These are phyloP conservation scores for Haplosporangium sp. DNA, from an alignment of 371 early-diverging fungal species.

Conservation along the genomic window DNA sequence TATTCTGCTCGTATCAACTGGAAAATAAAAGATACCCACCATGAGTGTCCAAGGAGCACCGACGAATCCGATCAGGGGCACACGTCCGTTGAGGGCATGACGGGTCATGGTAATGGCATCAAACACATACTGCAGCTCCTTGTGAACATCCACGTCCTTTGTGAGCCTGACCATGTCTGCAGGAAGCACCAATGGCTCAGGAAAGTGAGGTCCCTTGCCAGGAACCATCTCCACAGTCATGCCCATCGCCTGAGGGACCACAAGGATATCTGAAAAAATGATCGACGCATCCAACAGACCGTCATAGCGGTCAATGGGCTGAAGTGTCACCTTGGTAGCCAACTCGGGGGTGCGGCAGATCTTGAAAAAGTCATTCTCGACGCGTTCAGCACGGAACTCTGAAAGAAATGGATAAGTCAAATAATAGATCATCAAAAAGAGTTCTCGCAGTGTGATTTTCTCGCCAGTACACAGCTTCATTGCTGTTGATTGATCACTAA, in stretches of 20 bases:
- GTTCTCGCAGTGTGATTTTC: not conserved
- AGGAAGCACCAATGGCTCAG: conserved; percentile 82
- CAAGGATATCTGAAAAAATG: conserved; percentile 98
- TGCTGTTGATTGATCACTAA: too few relatives aligned
- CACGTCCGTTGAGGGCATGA: conserved; percentile 84
- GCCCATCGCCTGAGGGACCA: conserved; percentile 97
- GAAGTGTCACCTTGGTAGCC: conserved; percentile 95
- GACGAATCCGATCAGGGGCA: conserved; percentile 94
- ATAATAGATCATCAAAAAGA: too few relatives aligned
- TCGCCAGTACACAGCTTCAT: too few relatives aligned
- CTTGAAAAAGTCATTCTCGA: conserved; percentile 92
- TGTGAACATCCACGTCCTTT: conserved; percentile 74
- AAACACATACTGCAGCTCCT: conserved; percentile 91
- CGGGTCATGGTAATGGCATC: conserved; percentile 96
- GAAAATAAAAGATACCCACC: conserved; percentile 44
- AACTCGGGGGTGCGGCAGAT: conserved; percentile 94
- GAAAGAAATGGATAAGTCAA: not conserved
- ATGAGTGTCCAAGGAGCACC: conserved; percentile 99
- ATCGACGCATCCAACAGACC: conserved; percentile 95
- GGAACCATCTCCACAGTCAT: conserved; percentile 94
- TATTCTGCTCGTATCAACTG: not conserved
- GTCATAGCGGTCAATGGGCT: conserved; percentile 94
- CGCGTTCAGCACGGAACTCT: conserved; percentile 92
- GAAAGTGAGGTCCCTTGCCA: conserved; percentile 93
- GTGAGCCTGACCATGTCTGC: conserved; percentile 76